Evolutionary conservation across 23 red algal species (phyloP).

Genomic region (Gracilaria caudata): DNA sequence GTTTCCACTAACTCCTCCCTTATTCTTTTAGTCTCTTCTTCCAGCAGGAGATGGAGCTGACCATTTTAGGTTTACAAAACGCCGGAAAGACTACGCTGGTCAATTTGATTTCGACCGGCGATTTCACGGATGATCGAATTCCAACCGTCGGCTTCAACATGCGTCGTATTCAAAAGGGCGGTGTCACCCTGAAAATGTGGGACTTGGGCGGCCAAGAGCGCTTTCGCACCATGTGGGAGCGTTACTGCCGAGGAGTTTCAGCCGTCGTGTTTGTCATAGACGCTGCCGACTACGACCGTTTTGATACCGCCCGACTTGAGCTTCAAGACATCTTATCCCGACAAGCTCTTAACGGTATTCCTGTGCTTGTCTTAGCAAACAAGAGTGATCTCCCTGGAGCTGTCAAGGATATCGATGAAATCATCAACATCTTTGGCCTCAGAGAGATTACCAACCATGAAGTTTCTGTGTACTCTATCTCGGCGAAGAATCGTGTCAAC

Average conservation of each 20-base stretch:
- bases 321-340: constrained; percentile 76
- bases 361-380: constrained; percentile 79
- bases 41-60: constrained; percentile 89
- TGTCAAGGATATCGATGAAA: constrained; percentile 76
- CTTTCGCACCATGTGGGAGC: constrained; percentile 93
- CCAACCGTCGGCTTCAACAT: constrained; percentile 90
- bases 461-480: constrained; percentile 81
- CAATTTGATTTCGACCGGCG: constrained; percentile 81
- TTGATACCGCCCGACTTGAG: constrained; percentile 77
- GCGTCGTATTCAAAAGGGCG: constrained; percentile 79
- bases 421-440: constrained; percentile 74
- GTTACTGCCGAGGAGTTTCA: constrained; percentile 82
- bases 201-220: constrained; percentile 84
- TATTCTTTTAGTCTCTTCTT: constrained; percentile 74
- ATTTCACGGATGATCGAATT: constrained; percentile 87
- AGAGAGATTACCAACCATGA: constrained; percentile 75
- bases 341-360: constrained; percentile 68
- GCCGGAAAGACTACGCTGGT: constrained; percentile 91
- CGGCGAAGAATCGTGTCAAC: constrained; percentile 80
- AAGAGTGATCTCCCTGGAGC: constrained; percentile 88
- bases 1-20: neutral
- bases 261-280: constrained; percentile 88
- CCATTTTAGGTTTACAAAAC: constrained; percentile 85
- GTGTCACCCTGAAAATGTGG: constrained; percentile 90
- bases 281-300: constrained; percentile 76